Base-by-base conservation (phyloP, 495 filamentous ascomycete genomes). In the Xylaria flabelliformis region DNA sequence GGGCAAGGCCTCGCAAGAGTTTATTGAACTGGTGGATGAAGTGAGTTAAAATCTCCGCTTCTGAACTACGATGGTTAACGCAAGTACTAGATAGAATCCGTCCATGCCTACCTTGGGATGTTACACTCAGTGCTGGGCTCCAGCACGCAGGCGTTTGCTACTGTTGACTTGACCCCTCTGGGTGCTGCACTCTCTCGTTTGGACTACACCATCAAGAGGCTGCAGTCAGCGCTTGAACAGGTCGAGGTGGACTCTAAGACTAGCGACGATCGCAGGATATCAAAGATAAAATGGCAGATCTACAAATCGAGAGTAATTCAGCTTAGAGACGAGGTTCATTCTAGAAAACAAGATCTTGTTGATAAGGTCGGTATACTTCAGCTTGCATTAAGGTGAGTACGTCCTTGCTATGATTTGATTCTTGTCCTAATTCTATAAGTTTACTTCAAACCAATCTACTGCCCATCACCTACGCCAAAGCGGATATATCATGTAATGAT, bases 71-170 rank as follows among this genome's bases (percentile, higher is more conserved):
- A 10, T 59, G 41, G 8, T 19, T 39, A 19, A 39, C 29, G 4
- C 19, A 19, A 34, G 34, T 39, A 39, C 34, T 21, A 36, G 58
- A 62, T 39, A 39, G 34, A 62, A 39, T 62, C 58, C 10, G 36
- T 62, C 9, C 19, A 41, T 62, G 59, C 59, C 19, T 41, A 62
- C 26, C 36, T 62, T 21, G 59, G 59, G 36, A 62, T 62, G 59
- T 36, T 62, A 24, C 59, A 62, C 19, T 41, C 36, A 42, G 59
- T 62, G 7, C 36, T 62, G 59, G 59, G 10, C 15, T 62, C 59
- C 8, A 21, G 26, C 59, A 39, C 36, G 17, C 58, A 39, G 7
- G 58, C 34, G 26, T 42, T 41, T 42, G 59, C 59, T 24, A n/a
- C 36, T 8, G 1, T 59, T n/a, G 56, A 59, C 8, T 59, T 59